Percentiles rank a stretch among this genome's conserved stretches.
phyloP scores from a whole-genome alignment of 441 rosid species.

The Pelargonium australe region DNA sequence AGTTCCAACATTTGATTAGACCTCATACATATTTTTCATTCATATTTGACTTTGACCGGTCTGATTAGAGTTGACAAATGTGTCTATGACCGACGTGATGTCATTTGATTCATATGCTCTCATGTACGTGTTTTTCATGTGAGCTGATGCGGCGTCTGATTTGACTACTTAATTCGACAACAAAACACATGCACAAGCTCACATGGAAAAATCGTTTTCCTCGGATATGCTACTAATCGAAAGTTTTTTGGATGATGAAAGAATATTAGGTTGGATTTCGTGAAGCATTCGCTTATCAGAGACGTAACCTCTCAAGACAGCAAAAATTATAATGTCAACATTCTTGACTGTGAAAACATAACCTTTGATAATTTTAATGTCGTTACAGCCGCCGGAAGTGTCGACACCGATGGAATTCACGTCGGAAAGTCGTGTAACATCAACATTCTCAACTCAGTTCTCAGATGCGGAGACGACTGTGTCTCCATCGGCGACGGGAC shows the following conservation, averaged over 20 bases:
- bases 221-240: no score
- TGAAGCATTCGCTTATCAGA: background rate
- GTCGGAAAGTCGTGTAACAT: background rate
- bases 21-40: no score
- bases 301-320: conserved; percentile 1
- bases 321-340: background rate
- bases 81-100: no score
- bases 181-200: background rate
- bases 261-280: background rate
- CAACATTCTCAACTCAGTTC: background rate
- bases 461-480: conserved; percentile 16
- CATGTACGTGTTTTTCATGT: no score
- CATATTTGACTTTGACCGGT: no score
- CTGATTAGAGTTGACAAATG: no score
- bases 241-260: background rate
- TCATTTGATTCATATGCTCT: no score
- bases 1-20: no score
- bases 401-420: conserved; percentile 12
- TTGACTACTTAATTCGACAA: no score
- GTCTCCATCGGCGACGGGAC: conserved; percentile 13
- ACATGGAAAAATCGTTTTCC: background rate
- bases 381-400: background rate
- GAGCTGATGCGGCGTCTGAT: no score
- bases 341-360: background rate
- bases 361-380: background rate